phyloP scores from a whole-genome alignment of 164 flowering plant species.

The Stephania japonica region DNA sequence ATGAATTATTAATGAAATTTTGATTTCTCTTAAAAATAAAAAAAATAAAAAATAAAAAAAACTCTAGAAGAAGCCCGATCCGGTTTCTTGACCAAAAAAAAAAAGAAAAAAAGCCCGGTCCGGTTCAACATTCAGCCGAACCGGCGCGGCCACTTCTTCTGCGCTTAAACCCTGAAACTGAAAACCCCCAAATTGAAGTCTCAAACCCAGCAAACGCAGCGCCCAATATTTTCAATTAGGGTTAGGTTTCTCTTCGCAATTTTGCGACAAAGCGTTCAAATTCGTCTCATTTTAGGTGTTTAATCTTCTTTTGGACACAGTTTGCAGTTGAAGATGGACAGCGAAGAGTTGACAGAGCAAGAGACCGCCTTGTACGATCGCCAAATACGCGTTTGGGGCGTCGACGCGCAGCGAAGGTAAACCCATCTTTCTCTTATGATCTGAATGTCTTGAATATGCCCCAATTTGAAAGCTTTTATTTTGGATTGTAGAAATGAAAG shows the following conservation, averaged over 20 bases:
- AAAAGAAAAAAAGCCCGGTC: too few relatives aligned
- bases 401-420: conserved; percentile 90
- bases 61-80: too few relatives aligned
- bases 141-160: too few relatives aligned
- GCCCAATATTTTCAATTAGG: neutral
- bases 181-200: neutral
- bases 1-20: too few relatives aligned
- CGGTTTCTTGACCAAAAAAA: too few relatives aligned
- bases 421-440: neutral
- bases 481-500: neutral
- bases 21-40: too few relatives aligned
- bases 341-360: conserved; percentile 89
- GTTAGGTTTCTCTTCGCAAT: neutral
- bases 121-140: too few relatives aligned
- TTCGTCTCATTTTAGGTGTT: neutral
- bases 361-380: conserved; percentile 96
- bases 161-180: neutral
- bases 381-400: conserved; percentile 99
- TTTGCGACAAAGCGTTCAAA: neutral
- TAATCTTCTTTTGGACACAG: neutral
- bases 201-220: neutral
- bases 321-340: conserved; percentile 41
- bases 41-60: too few relatives aligned
- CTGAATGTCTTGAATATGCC: neutral
- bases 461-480: neutral